Base-by-base conservation (phyloP, 352 stramenopile species). In the Globisporangium emineosum region DNA sequence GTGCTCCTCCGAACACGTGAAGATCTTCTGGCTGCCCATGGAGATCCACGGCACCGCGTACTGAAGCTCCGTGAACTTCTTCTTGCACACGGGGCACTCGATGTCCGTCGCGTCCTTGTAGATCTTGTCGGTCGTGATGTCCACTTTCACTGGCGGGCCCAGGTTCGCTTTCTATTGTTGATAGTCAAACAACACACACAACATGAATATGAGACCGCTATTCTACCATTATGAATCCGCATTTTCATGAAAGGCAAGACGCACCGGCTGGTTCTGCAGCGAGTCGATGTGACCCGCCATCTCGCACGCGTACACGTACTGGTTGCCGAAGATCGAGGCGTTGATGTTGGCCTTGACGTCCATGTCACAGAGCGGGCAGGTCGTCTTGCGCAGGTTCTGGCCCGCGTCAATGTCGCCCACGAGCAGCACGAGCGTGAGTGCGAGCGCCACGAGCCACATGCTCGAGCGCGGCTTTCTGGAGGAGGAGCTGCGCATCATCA, bases 271-370 rank as follows among this genome's bases (percentile, higher is more conserved):
- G 69, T 91, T 88, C 69, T 86, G 77, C 64, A 94, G 78, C 57
- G 77, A 73, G 67, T 94, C 81, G 49, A 94, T 79, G 73, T 89
- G 82, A 32, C 82, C 82, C 0, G 85, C 86, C 86, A 94, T 94
- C 66, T 91, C 86, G 58, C 86, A 94, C 23, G 86, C 83, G 73
- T 89, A 94, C 23, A 94, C 65, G 60, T 72, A 71, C 71, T 94
- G 86, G 65, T 85, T 78, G 60, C 85, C 83, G 32, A 86, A 66
- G 33, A 94, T 83, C 47, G 77, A 71, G 64, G 80, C 80, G 57
- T 90, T 88, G 62, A 89, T 86, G 53, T 70, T 27, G 40, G 71
- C 58, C 8, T 70, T 67, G 9, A 81, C 62, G 56, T 79, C 72
- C 72, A 79, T 79, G 53, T 77, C 72, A 63, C 72, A 79, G 23